phyloP scores from a whole-genome alignment of 1,139 yeast species.

The Blastobotrys elegans region DNA sequence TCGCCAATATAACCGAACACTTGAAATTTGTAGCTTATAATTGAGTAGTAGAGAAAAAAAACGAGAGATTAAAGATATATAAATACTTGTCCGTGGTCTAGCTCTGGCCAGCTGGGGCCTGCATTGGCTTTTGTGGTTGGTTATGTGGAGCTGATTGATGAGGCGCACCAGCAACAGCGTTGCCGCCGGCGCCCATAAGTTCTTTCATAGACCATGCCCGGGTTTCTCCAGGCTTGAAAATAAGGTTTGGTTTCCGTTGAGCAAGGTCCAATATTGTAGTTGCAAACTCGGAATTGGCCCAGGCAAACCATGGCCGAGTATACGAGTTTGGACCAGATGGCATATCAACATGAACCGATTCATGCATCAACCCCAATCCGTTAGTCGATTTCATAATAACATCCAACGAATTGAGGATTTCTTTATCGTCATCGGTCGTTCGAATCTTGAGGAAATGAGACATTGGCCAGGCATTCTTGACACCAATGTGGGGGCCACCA shows the following conservation, averaged over 20 bases:
- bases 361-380: slow-evolving; percentile 79
- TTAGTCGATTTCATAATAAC: slow-evolving; percentile 58
- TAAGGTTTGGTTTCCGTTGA: slow-evolving; percentile 63
- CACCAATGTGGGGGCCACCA: slow-evolving; percentile 90
- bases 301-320: slow-evolving; percentile 86
- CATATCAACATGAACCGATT: slow-evolving; percentile 64
- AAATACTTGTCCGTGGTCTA: not conserved
- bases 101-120: not conserved
- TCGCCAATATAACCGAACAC: no score
- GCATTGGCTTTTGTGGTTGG: not conserved
- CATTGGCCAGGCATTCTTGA: slow-evolving; percentile 87
- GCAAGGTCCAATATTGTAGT: slow-evolving; percentile 76
- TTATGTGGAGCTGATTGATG: not conserved
- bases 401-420: slow-evolving; percentile 49
- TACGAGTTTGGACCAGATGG: slow-evolving; percentile 35
- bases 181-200: not conserved
- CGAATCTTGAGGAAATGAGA: slow-evolving; percentile 67
- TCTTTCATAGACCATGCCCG: slow-evolving; percentile 6
- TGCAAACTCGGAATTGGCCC: slow-evolving; percentile 92
- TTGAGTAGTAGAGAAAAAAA: not conserved
- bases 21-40: no score
- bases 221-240: slow-evolving; percentile 41
- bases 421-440: slow-evolving; percentile 67
- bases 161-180: not conserved
- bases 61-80: no score